Evolutionary conservation across 2,329 filamentous ascomycete species (phyloP), one percentile per base, ranked within the genome.

Genomic region (Pseudogymnoascus sp.): DNA sequence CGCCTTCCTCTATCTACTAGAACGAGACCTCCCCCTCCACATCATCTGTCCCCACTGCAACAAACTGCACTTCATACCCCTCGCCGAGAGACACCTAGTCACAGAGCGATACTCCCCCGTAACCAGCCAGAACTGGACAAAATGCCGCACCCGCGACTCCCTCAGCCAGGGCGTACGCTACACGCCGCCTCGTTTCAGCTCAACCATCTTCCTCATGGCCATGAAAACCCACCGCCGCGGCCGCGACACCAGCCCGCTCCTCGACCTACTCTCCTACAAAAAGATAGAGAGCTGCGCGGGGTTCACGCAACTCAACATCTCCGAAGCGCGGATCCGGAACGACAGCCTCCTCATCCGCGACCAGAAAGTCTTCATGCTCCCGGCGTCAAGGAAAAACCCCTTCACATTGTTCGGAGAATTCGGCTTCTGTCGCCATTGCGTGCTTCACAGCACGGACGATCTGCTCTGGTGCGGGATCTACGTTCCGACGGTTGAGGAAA

Each of bases 161-260:
- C 3, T 3, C 28, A 37, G 23, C 35, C 38, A 55, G 23, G 5
- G 58, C 58, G 11, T 3, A 9, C n/a, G 1, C 2, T 40, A 11
- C 21, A 62, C 25, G 5, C 14, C 64, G 28, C 4, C 16, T 5
- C 28, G 58, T 11, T 66, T 65, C 59, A 62, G 60, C 5, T 62
- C 63, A 11, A 66, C 60, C 2, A 59, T 65, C 33, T 66, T 65
- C 58, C 52, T 40, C 6, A 66, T 66, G 65, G 65, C 62, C 33
- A 66, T 66, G 65, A 65, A 64, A 63, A 40, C 61, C 18, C 35
- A 63, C 61, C 62, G 64, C 21, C 61, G 58, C n/a, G 45, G 43
- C 49, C 41, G 41, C 28, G 61, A 64, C 16, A 62, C 63, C 35
- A 43, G 38, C 5, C 1, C 45, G 1, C 33, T 64, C 12, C 25